phyloP scores from a whole-genome alignment of 441 rosid species.

The Aquilaria agallochum region DNA sequence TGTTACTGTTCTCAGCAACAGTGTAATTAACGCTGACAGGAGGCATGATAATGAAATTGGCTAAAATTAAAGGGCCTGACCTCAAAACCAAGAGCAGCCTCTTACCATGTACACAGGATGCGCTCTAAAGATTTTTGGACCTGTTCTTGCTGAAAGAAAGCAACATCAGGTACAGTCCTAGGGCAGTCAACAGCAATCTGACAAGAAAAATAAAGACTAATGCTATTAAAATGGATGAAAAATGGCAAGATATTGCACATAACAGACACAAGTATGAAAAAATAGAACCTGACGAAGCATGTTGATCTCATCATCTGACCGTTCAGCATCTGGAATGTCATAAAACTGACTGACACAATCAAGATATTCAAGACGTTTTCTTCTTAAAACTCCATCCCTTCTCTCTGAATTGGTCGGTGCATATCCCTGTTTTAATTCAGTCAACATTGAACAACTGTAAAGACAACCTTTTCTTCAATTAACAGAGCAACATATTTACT shows the following conservation, averaged over 20 bases:
- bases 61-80: neutral
- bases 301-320: conserved; percentile 92
- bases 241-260: conserved; percentile 5
- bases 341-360: conserved; percentile 94
- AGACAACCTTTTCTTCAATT: no score
- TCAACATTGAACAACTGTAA: no score
- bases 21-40: no score
- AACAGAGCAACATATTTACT: no score
- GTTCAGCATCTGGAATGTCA: conserved; percentile 91
- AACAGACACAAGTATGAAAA: conserved; percentile 6
- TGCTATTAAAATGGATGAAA: conserved; percentile 15
- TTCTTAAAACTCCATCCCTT: conserved; percentile 90
- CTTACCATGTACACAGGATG: conserved; percentile 92
- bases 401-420: conserved; percentile 99
- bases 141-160: conserved; percentile 92
- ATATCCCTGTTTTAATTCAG: conserved; percentile 71
- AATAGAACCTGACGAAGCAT: conserved; percentile 93
- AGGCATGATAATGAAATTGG: no score
- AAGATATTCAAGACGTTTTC: conserved; percentile 92
- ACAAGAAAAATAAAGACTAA: conserved; percentile 15
- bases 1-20: no score
- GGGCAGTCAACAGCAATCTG: conserved; percentile 99
- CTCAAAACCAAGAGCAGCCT: conserved; percentile 13
- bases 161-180: conserved; percentile 93
- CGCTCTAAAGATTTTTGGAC: conserved; percentile 99